Percentiles rank a stretch among this genome's conserved stretches.
Evolutionary conservation across 257 asterid genomes (phyloP).

Genomic region (Solanum rostratum): DNA sequence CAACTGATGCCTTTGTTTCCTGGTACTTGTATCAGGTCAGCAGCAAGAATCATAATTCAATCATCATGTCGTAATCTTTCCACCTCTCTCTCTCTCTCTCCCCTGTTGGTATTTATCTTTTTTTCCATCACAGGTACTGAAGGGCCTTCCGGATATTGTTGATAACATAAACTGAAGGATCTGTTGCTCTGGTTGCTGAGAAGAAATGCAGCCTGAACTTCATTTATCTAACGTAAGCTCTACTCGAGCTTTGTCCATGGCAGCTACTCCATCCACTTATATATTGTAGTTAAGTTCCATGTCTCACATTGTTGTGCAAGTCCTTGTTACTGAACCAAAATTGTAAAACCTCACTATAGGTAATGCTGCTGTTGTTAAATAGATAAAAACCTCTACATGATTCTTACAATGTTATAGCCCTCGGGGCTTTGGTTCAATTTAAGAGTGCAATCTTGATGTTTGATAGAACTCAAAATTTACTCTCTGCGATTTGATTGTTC

Average conservation of each 20-base stretch:
- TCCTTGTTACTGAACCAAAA: neutral
- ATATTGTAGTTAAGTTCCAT: neutral
- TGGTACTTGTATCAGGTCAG: slow-evolving; percentile 80
- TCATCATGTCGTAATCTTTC: neutral
- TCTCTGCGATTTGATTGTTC: neutral
- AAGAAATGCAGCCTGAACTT: neutral
- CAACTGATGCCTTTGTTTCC: slow-evolving; percentile 83
- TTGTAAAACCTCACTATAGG: neutral
- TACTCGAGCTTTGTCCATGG: neutral
- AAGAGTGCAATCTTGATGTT: neutral
- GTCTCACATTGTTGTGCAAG: neutral
- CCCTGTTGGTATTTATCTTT: neutral
- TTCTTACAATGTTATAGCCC: neutral
- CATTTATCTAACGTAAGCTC: neutral
- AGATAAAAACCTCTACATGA: neutral
- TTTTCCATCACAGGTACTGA: slow-evolving; percentile 37
- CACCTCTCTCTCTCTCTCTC: neutral
- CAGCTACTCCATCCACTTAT: neutral
- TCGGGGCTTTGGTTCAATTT: neutral
- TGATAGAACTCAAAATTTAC: neutral
- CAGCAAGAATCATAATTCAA: neutral
- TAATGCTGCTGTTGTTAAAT: neutral
- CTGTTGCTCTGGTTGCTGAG: neutral
- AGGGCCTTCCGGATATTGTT: slow-evolving; percentile 34
- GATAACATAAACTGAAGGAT: slow-evolving; percentile 12